Base-by-base conservation (phyloP, 2,329 filamentous ascomycete genomes). In the Aspergillus oerlinghausenensis region DNA sequence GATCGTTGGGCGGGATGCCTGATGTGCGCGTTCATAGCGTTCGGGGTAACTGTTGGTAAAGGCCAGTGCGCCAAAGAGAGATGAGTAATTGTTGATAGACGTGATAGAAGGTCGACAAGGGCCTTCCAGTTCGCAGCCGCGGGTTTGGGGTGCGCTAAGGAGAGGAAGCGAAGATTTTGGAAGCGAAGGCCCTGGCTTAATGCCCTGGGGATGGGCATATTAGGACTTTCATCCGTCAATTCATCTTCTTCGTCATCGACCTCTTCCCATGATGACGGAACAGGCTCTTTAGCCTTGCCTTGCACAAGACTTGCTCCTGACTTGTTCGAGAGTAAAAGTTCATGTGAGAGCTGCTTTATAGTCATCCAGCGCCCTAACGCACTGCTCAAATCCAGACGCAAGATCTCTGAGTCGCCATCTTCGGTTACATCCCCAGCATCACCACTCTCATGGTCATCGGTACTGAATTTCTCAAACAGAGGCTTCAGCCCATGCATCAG, bases 51-150 rank as follows among this genome's bases (percentile, higher is more conserved):
- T 0, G 80, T 82, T 2, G 84, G 84, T 21, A 76, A 71, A 2
- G 84, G 83, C 84, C 84, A 88, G 66, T 84, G 77, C 2, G 84
- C 84, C 2, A 88, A 75, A 0, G 84, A 87, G 2, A 88, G 74
- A 61, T 87, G 84, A 0, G 83, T 86, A 25, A 88, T 67, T 3
- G 78, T 83, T n/a, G 80, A 75, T 0, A 84, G 69, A 26, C 81
- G 75, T 0, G 79, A 75, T 0, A 84, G 75, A 1, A 87, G 66
- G 1, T 73, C 70, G 2, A 87, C 72, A 2, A 88, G 74, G 4
- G 80, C 77, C 14, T 75, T 69, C 84, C 84, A 88, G 10, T 77
- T 82, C 1, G 79, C 78, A 25, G 72, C 72, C 2, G 53, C 58
- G 6, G 65, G 65, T n/a, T 60, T 62, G 11, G 76, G 81, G 53